These are phyloP conservation scores for Falciphora oryzae DNA, from an alignment of 2,329 filamentous ascomycete species.

Conservation along the genomic window DNA sequence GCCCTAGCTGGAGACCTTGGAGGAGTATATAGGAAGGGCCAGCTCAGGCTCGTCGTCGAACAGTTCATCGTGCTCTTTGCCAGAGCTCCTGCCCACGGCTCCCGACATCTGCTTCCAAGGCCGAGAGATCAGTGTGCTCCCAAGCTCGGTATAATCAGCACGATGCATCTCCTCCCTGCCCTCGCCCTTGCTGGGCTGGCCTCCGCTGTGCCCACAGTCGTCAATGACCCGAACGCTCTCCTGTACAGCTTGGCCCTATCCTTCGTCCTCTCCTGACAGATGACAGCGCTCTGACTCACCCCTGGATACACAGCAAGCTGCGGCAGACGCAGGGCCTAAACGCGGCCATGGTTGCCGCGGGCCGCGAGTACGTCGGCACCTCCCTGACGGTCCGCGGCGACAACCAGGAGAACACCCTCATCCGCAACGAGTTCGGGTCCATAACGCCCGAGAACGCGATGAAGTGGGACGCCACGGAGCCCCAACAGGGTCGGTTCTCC, in stretches of 20 bases:
- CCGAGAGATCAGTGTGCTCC: background rate
- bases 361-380: constrained; percentile 46
- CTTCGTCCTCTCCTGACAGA: too few species aligned
- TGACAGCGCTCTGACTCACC: background rate
- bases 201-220: background rate
- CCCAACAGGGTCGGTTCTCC: constrained; percentile 46
- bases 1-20: background rate
- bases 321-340: constrained; percentile 16
- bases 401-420: constrained; percentile 41
- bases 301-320: background rate
- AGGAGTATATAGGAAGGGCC: background rate
- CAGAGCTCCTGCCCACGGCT: background rate
- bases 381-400: constrained; percentile 51
- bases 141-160: background rate
- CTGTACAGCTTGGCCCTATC: background rate
- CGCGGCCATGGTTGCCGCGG: constrained; percentile 21
- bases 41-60: background rate
- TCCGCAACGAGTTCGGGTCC: constrained; percentile 49
- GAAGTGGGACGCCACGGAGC: constrained; percentile 54
- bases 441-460: constrained; percentile 45
- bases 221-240: constrained; percentile 1
- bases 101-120: background rate
- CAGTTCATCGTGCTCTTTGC: background rate
- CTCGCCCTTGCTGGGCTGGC: constrained; percentile 1
- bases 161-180: background rate